These are phyloP conservation scores for Hygrophorus pudorinus DNA, from an alignment of 768 basidiomycete genomes.

Conservation along the genomic window DNA sequence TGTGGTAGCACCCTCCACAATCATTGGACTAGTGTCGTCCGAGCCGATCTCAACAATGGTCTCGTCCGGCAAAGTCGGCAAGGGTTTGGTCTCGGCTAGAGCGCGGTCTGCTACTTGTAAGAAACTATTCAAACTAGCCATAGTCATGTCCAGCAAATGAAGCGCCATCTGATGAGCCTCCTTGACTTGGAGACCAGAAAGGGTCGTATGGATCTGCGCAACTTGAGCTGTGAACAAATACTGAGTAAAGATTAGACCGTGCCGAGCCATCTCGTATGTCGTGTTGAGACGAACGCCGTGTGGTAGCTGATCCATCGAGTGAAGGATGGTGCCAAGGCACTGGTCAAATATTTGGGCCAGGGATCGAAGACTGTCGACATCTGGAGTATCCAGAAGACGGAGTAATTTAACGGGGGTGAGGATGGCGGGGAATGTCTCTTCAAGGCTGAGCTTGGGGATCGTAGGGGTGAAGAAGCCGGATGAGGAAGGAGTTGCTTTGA, in stretches of 20 bases:
- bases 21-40: neutral
- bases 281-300: neutral
- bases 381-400: neutral
- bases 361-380: neutral
- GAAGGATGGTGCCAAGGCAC: neutral
- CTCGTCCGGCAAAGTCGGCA: neutral
- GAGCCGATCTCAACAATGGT: neutral
- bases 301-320: neutral
- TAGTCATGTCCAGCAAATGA: conserved; percentile 20
- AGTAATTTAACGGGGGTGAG: neutral
- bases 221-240: conserved; percentile 8
- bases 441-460: neutral
- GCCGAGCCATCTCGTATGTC: neutral
- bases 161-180: neutral
- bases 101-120: conserved; percentile 20
- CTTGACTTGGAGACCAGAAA: neutral
- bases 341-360: neutral
- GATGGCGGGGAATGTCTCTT: neutral
- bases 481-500: too few species aligned
- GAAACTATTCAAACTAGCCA: conserved; percentile 22
- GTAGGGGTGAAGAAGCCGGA: neutral
- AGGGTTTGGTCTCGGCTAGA: conserved; percentile 2
- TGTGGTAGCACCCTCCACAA: too few species aligned
- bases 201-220: neutral
- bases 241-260: neutral